A percentile compares a stretch with the other conserved stretches of the same genome.
phyloP scores from a whole-genome alignment of 768 basidiomycete genomes.

The Pulveroboletus sp. region DNA sequence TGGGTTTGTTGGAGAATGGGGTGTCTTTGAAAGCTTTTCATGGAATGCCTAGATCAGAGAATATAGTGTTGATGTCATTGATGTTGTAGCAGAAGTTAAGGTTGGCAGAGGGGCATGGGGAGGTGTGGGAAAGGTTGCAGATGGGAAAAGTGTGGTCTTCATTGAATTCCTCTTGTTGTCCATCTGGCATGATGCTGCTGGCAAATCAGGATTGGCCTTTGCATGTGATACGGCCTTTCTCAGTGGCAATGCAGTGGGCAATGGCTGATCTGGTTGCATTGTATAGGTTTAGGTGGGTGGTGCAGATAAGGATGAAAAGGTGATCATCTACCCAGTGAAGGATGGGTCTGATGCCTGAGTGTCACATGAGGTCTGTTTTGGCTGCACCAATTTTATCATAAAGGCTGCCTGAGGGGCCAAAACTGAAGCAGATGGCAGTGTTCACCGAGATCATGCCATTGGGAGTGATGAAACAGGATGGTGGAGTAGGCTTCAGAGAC shows the following conservation, averaged over 20 bases:
- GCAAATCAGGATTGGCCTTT: neutral
- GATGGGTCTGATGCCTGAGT: conserved; percentile 21
- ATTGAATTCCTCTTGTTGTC: neutral
- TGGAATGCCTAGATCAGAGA: neutral
- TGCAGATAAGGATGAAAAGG: conserved; percentile 17
- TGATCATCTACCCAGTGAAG: conserved; percentile 31
- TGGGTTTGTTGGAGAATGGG: neutral
- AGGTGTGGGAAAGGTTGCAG: neutral
- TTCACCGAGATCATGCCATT: too few relatives aligned
- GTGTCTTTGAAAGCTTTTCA: neutral
- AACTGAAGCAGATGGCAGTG: too few relatives aligned
- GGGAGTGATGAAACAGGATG: conserved; percentile 27
- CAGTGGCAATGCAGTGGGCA: too few relatives aligned
- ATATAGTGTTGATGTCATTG: neutral
- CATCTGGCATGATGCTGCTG: too few relatives aligned
- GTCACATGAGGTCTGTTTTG: too few relatives aligned
- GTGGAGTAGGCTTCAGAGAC: conserved; percentile 10
- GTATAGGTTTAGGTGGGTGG: fast-evolving
- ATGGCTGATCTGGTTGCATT: neutral
- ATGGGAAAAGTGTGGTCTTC: neutral
- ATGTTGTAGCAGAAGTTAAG: neutral
- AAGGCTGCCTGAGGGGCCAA: too few relatives aligned
- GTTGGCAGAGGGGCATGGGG: neutral
- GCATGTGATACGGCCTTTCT: too few relatives aligned
- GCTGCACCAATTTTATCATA: too few relatives aligned